Conservation (phyloP, 495 filamentous ascomycete genomes). For the Penicillium arizonense region DNA sequence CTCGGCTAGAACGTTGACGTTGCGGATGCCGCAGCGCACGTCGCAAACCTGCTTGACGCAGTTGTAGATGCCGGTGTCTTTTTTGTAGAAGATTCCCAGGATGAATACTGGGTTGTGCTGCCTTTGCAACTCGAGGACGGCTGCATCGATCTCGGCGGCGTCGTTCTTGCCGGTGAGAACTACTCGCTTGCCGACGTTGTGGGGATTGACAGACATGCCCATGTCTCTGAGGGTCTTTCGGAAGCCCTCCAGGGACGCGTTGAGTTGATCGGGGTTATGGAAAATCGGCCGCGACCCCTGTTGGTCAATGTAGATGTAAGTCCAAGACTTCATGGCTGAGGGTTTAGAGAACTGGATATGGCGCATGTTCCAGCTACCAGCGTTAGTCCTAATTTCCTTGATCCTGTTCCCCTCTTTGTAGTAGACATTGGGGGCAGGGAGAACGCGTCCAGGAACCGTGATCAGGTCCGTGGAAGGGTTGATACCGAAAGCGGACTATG, state of each 20-base stretch:
- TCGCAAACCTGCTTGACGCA: conserved; percentile 68
- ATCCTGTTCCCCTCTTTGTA: conserved; percentile 42
- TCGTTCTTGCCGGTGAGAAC: conserved; percentile 11
- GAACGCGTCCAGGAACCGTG: conserved; percentile 62
- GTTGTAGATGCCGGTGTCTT: conserved; percentile 57
- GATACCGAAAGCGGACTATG: conserved; percentile 54
- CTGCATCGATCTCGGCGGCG: conserved; percentile 21
- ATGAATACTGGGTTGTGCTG: conserved; percentile 48
- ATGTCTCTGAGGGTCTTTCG: conserved; percentile 23
- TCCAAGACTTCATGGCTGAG: conserved; percentile 37
- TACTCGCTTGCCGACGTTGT: conserved; percentile 16
- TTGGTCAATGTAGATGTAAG: conserved; percentile 25
- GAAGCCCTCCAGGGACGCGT: conserved; percentile 12
- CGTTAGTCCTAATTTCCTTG: conserved; percentile 22
- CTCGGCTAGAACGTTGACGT: conserved; percentile 55
- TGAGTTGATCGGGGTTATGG: conserved; percentile 7
- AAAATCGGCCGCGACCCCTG: conserved; percentile 1
- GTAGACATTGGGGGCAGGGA: conserved; percentile 50
- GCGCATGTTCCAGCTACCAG: conserved; percentile 58
- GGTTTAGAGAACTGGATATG: conserved; percentile 41
- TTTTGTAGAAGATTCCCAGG: conserved; percentile 57
- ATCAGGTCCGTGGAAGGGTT: conserved; percentile 52
- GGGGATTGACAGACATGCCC: conserved; percentile 22
- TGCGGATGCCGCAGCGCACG: conserved; percentile 59
- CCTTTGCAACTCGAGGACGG: conserved; percentile 28